These are phyloP conservation scores for Penicillium sp. DNA, from an alignment of 2,329 filamentous ascomycete genomes.

Conservation along the genomic window DNA sequence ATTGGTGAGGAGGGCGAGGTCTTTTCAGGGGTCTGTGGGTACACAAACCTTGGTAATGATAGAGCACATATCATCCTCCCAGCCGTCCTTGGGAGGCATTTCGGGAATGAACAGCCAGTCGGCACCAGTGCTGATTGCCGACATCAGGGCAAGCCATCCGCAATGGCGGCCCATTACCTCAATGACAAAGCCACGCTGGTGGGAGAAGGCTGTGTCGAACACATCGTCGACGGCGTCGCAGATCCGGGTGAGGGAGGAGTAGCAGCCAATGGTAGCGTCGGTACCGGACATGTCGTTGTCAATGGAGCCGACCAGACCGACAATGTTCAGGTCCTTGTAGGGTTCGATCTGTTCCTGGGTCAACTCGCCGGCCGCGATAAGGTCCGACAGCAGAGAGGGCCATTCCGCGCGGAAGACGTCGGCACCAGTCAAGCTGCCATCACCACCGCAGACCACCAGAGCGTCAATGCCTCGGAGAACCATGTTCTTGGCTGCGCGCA, in stretches of 20 bases:
- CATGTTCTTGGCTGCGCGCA: slow-evolving; percentile 90
- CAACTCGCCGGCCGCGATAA: slow-evolving; percentile 71
- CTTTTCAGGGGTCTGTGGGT: background rate
- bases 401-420: slow-evolving; percentile 91
- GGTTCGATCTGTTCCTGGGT: slow-evolving; percentile 67
- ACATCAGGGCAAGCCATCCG: slow-evolving; percentile 95
- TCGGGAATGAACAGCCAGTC: slow-evolving; percentile 98
- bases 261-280: slow-evolving; percentile 95
- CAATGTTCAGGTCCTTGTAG: slow-evolving; percentile 88
- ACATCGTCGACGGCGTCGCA: slow-evolving; percentile 94
- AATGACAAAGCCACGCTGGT: slow-evolving; percentile 94
- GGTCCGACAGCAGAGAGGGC: slow-evolving; percentile 81
- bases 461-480: slow-evolving; percentile 90
- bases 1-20: background rate
- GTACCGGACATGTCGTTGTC: slow-evolving; percentile 98
- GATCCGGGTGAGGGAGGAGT: slow-evolving; percentile 87
- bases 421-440: slow-evolving; percentile 91
- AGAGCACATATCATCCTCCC: slow-evolving; percentile 82
- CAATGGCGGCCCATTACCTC: slow-evolving; percentile 99
- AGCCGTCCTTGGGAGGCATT: slow-evolving; percentile 80
- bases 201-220: slow-evolving; percentile 90
- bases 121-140: slow-evolving; percentile 88
- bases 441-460: slow-evolving; percentile 93
- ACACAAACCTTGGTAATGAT: slow-evolving; percentile 66
- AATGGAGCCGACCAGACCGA: slow-evolving; percentile 92